A percentile compares a stretch with the other conserved stretches of the same genome.
Evolutionary conservation across 1,139 yeast species (phyloP).

Genomic region (Ashbya aceris): DNA sequence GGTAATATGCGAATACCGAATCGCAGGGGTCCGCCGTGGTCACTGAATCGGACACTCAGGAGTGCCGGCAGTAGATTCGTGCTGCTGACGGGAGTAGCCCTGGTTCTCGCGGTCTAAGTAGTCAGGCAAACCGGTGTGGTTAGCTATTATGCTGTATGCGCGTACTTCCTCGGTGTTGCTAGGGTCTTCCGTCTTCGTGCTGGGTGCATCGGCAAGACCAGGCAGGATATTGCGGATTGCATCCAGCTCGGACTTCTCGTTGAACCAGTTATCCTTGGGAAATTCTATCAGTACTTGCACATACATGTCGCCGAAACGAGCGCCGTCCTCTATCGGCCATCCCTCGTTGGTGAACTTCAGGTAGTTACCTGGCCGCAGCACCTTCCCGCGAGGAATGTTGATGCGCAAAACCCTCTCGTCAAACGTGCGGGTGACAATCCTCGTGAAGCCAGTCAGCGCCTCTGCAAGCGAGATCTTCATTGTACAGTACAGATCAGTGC

Average conservation of each 20-base stretch:
- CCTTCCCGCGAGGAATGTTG: slow-evolving; percentile 64
- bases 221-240: slow-evolving; percentile 51
- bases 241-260: slow-evolving; percentile 51
- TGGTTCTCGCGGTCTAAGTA: slow-evolving; percentile 8
- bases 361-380: slow-evolving; percentile 67
- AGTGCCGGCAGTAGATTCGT: slow-evolving; percentile 3
- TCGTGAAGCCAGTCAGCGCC: slow-evolving; percentile 68
- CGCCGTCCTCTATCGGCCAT: slow-evolving; percentile 53
- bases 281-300: slow-evolving; percentile 65
- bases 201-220: slow-evolving; percentile 13
- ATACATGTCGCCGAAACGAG: slow-evolving; percentile 62
- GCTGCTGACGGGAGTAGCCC: slow-evolving; percentile 4
- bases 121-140: slow-evolving; percentile 19
- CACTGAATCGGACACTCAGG: slow-evolving; percentile 2
- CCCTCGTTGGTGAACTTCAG: slow-evolving; percentile 70
- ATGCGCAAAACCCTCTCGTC: slow-evolving; percentile 70
- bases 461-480: slow-evolving; percentile 63
- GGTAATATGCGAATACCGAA: no score
- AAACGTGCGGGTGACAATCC: slow-evolving; percentile 59
- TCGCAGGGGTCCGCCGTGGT: not conserved
- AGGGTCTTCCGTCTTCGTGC: slow-evolving; percentile 1
- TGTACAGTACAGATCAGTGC: slow-evolving; percentile 54
- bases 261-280: slow-evolving; percentile 75
- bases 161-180: slow-evolving; percentile 18
- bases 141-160: slow-evolving; percentile 9